Conservation (phyloP, 805 yeast genomes). For the Candida argentea region DNA sequence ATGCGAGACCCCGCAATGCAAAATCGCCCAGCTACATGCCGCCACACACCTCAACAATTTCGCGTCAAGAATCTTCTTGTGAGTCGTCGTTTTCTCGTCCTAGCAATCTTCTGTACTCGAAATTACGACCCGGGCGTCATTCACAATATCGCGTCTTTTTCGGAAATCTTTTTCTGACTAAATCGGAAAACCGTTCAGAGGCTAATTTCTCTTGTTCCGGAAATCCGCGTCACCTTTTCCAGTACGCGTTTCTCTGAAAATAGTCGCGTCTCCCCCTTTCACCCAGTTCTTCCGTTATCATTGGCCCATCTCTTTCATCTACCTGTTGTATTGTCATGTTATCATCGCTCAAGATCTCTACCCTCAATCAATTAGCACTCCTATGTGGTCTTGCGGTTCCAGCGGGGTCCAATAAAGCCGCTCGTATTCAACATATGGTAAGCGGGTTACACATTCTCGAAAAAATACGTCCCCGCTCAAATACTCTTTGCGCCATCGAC, state of each 20-base stretch:
- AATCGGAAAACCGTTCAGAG: no score
- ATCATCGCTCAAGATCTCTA: conserved; percentile 5
- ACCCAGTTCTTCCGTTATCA: neutral
- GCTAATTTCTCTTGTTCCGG: neutral
- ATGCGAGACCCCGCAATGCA: no score
- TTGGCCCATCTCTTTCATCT: neutral
- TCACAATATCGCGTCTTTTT: neutral
- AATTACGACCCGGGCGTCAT: neutral
- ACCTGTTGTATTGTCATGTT: no score
- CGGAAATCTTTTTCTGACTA: no score
- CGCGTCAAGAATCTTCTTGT: no score
- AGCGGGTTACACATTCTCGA: conserved; percentile 5
- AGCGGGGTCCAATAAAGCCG: conserved; percentile 9
- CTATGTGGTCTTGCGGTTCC: conserved; percentile 14
- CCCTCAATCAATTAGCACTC: conserved; percentile 9
- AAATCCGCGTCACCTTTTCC: neutral
- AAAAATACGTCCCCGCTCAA: conserved; percentile 4
- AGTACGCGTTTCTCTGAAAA: neutral
- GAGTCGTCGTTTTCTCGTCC: no score
- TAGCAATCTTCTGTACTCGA: no score
- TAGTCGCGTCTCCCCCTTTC: neutral
- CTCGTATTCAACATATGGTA: conserved; percentile 5
- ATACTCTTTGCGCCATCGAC: conserved; percentile 21
- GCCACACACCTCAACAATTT: no score
- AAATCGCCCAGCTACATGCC: no score